Base-by-base conservation (phyloP, 352 stramenopile species). In the Aphanomyces cochlioides region DNA sequence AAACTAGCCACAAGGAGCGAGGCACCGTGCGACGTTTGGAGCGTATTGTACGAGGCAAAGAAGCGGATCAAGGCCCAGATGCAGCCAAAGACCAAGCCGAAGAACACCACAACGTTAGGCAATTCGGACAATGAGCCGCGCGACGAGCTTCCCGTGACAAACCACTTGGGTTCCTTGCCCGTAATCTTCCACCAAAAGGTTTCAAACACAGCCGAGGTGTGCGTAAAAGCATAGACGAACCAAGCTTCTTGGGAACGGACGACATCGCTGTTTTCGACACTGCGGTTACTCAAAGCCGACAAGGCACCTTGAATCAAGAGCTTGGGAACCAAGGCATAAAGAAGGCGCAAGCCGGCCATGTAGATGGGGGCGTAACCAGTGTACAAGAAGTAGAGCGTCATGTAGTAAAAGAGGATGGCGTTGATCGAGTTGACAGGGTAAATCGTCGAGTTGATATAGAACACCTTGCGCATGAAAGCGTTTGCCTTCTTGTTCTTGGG, bases 311-410 rank as follows among this genome's bases (percentile, higher is more conserved):
- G 84, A 19, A 90, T 81, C 54, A 94, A 77, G 7, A 94, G 76
- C 77, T 90, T 90, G 21, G 86, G 86, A 53, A 92, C 80, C 4
- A 92, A 61, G 39, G 77, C 83, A 39, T 82, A 73, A 8, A 89
- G 76, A 64, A 93, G 76, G 48, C 86, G 86, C 63, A 89, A 78
- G 21, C 84, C 84, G 39, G 83, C 84, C 39, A 91, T 77, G 78
- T 82, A 94, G 70, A 94, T 92, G 12, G 86, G 86, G 13, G 86
- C 84, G 72, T 92, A 90, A 36, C 86, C 86, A 19, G 83, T 91
- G 82, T 89, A 93, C 65, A 93, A 70, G 74, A 93, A 93, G 82
- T 92, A 94, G 28, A 91, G 72, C 58, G 86, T 88, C 66, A 92
- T 82, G 81, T 92, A 94, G 82, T 90, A 94, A 74, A 94, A 76